Evolutionary conservation across 2,329 filamentous ascomycete genomes (phyloP), one percentile per base, ranked within the genome.

Genomic region (Escovopsis weberi): DNA sequence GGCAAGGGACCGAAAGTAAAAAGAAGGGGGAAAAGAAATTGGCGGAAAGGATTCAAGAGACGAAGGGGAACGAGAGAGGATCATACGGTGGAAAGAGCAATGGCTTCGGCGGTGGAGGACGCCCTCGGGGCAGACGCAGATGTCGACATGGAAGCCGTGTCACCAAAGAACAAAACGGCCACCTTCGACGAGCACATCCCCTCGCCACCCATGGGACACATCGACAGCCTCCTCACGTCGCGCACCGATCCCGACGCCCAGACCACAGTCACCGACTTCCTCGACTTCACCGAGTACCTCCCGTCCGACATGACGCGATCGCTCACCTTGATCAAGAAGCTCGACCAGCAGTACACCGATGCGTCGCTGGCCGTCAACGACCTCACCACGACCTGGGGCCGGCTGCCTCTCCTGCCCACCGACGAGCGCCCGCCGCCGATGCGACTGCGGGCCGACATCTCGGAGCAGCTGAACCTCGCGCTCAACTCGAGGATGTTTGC

Each of bases 251-350:
- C 78, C 6, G 78, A 82, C 62, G 75, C 75, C 26, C 76, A 81
- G 52, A 76, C 78, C 6, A 80, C 77, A n/a, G 72, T 81, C 15
- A 80, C 75, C 46, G 78, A 82, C 58, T 82, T 80, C 55, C 72
- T 82, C 56, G 78, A 82, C 55, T 78, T 78, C 50, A 80, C 76
- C 51, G 79, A 83, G 57, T 80, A 82, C 58, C 69, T 82, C 1
- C 77, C 78, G 10, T 74, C 77, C 40, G 79, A 82, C 54, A 72
- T 82, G 52, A 66, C 72, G 47, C 74, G 79, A 44, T 82, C 78
- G 23, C 63, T 82, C 37, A 79, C 74, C 4, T 65, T 82, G 33
- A 78, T 83, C 47, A 72, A 74, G 42, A 71, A 80, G 49, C 75
- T 82, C 42, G 78, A 82, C 56, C 57, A 70, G 48, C 66, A 60